These are phyloP conservation scores for Logfia minima DNA, from an alignment of 129 eudicot species.

Conservation along the genomic window DNA sequence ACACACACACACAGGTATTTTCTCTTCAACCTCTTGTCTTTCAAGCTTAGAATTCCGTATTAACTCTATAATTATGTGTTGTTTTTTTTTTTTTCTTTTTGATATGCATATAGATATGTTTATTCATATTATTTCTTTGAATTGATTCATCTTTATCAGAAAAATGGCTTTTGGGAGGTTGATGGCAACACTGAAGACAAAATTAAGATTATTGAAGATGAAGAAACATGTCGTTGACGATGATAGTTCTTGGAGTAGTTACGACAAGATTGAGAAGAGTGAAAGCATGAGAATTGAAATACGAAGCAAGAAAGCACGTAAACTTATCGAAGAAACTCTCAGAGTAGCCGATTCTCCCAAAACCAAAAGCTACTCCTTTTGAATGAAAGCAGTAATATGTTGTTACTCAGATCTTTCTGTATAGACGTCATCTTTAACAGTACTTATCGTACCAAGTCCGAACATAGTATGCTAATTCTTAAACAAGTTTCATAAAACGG, in stretches of 20 bases:
- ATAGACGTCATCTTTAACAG: background rate
- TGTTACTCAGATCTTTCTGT: background rate
- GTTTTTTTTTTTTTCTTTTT: background rate
- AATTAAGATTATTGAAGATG: slow-evolving; percentile 35
- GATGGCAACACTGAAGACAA: slow-evolving; percentile 45
- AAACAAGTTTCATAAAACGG: too few relatives aligned
- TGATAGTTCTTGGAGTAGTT: slow-evolving; percentile 24
- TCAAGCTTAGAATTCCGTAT: background rate
- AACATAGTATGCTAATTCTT: background rate
- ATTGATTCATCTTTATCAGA: background rate
- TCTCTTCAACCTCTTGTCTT: slow-evolving; percentile 6
- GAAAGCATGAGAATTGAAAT: slow-evolving; percentile 74
- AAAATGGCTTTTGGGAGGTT: slow-evolving; percentile 45
- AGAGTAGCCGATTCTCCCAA: slow-evolving; percentile 62
- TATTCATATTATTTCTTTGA: background rate
- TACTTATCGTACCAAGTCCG: background rate
- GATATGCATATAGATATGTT: background rate
- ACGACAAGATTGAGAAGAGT: slow-evolving; percentile 59
- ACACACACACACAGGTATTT: slow-evolving; percentile 1
- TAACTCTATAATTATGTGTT: background rate
- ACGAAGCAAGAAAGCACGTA: slow-evolving; percentile 58
- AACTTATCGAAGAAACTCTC: slow-evolving; percentile 60
- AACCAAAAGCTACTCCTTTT: slow-evolving; percentile 45
- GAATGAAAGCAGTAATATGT: background rate
- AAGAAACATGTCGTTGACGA: slow-evolving; percentile 30